Evolutionary conservation across 768 basidiomycete species (phyloP).

Genomic region (Multifurca ochricompacta): DNA sequence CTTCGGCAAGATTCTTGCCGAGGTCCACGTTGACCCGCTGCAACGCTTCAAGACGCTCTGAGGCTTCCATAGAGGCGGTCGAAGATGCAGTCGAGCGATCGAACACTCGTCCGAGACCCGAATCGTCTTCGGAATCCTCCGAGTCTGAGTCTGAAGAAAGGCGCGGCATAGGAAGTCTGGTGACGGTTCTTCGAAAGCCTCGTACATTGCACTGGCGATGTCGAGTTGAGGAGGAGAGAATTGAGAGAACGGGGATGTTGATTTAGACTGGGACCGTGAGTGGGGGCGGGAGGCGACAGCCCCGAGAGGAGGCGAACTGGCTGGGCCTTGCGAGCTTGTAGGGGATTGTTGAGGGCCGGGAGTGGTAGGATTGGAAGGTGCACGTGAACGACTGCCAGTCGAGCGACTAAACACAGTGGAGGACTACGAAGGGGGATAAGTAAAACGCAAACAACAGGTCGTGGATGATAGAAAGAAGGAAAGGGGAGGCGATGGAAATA

Average conservation of each 20-base stretch:
- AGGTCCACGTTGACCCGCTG: conserved; percentile 69
- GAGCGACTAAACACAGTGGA: conserved; percentile 38
- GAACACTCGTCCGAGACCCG: conserved; percentile 48
- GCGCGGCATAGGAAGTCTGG: conserved; percentile 53
- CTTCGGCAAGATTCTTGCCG: conserved; percentile 65
- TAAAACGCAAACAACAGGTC: conserved; percentile 4
- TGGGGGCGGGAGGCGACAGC: conserved; percentile 48
- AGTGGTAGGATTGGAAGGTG: conserved; percentile 63
- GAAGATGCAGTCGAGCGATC: conserved; percentile 55
- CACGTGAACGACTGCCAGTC: conserved; percentile 43
- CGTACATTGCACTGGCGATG: conserved; percentile 28
- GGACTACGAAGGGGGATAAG: conserved; percentile 34
- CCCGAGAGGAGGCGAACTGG: conserved; percentile 36
- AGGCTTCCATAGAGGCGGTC: conserved; percentile 59
- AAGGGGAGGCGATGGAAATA: neutral
- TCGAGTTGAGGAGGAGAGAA: conserved; percentile 38
- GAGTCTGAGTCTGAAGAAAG: conserved; percentile 30
- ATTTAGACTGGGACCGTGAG: conserved; percentile 52
- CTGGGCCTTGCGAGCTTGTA: conserved; percentile 30
- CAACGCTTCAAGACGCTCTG: conserved; percentile 67
- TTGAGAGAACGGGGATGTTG: conserved; percentile 33
- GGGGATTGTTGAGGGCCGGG: conserved; percentile 32
- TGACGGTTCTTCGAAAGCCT: conserved; percentile 41
- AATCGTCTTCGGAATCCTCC: conserved; percentile 48
- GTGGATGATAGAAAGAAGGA: neutral